Percentiles rank a stretch among this genome's conserved stretches.
Conservation (phyloP, 345 rosid genomes). For the Lenwebbia sp. region DNA sequence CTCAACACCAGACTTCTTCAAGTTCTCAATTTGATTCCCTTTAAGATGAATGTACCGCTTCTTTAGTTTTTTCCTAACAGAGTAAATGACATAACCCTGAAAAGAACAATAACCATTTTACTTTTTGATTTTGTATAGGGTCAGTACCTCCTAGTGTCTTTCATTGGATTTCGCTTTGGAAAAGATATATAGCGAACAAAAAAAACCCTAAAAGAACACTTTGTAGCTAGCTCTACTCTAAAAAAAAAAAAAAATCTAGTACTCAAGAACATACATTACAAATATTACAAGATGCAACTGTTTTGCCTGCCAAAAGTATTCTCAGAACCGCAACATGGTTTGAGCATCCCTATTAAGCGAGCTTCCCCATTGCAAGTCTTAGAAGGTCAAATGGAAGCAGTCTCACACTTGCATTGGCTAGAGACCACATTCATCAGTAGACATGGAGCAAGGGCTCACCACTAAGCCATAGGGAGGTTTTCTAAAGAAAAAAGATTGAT, state of each 20-base stretch:
- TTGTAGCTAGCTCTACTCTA: neutral
- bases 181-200: neutral
- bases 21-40: slow-evolving; percentile 88
- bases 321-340: neutral
- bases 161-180: neutral
- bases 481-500: neutral
- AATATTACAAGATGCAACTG: neutral
- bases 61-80: slow-evolving; percentile 77
- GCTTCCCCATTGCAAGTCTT: neutral
- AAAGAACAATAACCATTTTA: slow-evolving; percentile 3
- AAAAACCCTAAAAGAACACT: neutral
- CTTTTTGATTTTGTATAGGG: neutral
- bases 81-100: slow-evolving; percentile 88
- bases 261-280: neutral
- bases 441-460: neutral
- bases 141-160: neutral
- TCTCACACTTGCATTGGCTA: neutral
- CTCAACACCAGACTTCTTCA: slow-evolving; percentile 85
- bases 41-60: slow-evolving; percentile 81
- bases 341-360: neutral
- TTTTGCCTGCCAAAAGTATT: neutral
- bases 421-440: neutral
- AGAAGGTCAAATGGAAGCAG: neutral
- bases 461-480: neutral
- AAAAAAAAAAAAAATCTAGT: neutral